Evolutionary conservation across 768 basidiomycete genomes (phyloP).

Genomic region (Boletus huronensis): DNA sequence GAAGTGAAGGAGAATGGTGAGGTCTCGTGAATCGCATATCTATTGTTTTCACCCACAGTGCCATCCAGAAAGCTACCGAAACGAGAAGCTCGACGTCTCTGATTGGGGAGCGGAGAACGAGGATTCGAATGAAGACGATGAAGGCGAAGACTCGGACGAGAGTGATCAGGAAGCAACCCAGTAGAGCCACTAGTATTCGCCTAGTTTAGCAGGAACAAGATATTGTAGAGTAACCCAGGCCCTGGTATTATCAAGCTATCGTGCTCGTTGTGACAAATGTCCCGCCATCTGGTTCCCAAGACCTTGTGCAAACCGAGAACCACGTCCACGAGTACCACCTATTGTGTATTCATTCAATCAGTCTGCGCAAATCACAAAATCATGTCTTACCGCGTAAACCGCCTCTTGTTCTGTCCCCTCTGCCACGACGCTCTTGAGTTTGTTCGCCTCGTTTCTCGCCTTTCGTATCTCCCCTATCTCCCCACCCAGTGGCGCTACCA

Average conservation of each 20-base stretch:
- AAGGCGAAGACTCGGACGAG: constrained; percentile 14
- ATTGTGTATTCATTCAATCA: not conserved
- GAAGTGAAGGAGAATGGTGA: constrained; percentile 64
- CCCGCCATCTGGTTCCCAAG: constrained; percentile 75
- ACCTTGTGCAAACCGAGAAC: constrained; percentile 79
- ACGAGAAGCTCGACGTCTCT: constrained; percentile 54
- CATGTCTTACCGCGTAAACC: constrained; percentile 50
- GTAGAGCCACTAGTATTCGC: not conserved
- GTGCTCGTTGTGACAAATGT: constrained; percentile 19
- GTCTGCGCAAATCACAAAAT: not conserved
- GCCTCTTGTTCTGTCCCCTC: constrained; percentile 58
- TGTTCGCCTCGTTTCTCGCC: constrained; percentile 81
- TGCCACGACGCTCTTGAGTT: constrained; percentile 70
- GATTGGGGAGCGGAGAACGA: constrained; percentile 47
- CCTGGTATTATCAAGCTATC: constrained; percentile 11
- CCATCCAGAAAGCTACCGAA: constrained; percentile 47
- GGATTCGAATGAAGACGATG: constrained; percentile 25
- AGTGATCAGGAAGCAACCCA: constrained; percentile 6
- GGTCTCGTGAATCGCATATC: constrained; percentile 4
- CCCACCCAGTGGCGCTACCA: constrained; percentile 52
- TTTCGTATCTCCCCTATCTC: constrained; percentile 54
- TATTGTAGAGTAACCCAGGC: not conserved
- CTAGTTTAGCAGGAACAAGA: not conserved
- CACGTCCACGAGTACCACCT: constrained; percentile 70
- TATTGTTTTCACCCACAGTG: not conserved